A percentile compares a stretch with the other conserved stretches of the same genome.
Evolutionary conservation across 129 eudicot genomes (phyloP).

Genomic region (Flaveria ramosissima): DNA sequence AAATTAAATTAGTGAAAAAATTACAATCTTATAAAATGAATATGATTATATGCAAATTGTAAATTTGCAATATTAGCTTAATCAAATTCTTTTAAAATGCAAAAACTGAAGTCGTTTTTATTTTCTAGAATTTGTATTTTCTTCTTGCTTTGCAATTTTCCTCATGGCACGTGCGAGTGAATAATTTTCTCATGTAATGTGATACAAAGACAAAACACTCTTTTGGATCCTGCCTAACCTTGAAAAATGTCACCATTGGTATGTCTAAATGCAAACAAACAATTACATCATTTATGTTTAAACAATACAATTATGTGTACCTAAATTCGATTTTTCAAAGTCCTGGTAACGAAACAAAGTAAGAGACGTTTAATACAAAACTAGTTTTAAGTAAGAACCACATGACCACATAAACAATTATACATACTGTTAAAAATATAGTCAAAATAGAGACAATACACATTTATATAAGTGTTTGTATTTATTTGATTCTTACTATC

Average conservation of each 20-base stretch:
- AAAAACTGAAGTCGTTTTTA: too few relatives aligned
- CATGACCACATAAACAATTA: too few relatives aligned
- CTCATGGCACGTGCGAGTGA: neutral
- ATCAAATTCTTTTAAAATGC: neutral
- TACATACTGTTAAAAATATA: too few relatives aligned
- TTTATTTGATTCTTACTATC: too few relatives aligned
- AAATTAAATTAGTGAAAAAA: too few relatives aligned
- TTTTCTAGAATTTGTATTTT: neutral
- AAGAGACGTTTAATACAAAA: neutral
- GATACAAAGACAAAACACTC: slow-evolving; percentile 13
- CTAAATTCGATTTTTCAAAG: neutral
- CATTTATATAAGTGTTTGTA: too few relatives aligned
- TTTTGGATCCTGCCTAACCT: slow-evolving; percentile 17
- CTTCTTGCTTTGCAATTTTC: neutral
- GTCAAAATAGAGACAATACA: too few relatives aligned
- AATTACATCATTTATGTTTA: neutral
- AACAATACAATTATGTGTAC: neutral
- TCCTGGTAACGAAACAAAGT: neutral
- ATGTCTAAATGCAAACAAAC: neutral
- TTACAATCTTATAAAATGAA: too few relatives aligned
- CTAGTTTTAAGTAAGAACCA: too few relatives aligned
- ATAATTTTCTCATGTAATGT: neutral
- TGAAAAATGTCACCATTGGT: slow-evolving; percentile 1
- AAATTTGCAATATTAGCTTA: too few relatives aligned
- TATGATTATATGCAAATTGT: too few relatives aligned